Evolutionary conservation across 768 basidiomycete species (phyloP).

Genomic region (Asterophora lycoperdoides): DNA sequence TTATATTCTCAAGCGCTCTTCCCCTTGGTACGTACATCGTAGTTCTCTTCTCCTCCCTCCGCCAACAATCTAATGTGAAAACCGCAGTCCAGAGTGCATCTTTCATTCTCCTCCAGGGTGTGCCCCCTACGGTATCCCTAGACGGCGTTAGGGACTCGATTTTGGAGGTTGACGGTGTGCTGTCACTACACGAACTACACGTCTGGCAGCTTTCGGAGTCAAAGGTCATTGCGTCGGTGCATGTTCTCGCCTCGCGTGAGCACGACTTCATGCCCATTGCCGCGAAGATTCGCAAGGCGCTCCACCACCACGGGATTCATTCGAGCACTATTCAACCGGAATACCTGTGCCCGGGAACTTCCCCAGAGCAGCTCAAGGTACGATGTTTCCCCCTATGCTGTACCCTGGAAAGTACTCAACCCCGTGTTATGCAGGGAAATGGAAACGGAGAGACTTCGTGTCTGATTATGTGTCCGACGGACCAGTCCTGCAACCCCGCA

Average conservation of each 20-base stretch:
- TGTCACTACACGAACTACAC: conserved; percentile 89
- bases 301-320: conserved; percentile 93
- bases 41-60: neutral
- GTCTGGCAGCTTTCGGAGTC: conserved; percentile 97
- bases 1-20: conserved; percentile 94
- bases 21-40: conserved; percentile 63
- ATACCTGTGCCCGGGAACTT: conserved; percentile 42
- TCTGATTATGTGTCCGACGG: conserved; percentile 67
- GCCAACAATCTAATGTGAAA: neutral
- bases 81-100: conserved; percentile 77
- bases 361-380: conserved; percentile 48
- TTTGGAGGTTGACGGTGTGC: conserved; percentile 75
- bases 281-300: conserved; percentile 71
- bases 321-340: conserved; percentile 94
- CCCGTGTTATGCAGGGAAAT: conserved; percentile 29
- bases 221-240: conserved; percentile 93
- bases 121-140: conserved; percentile 83
- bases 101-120: conserved; percentile 92
- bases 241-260: conserved; percentile 78
- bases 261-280: conserved; percentile 92
- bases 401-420: conserved; percentile 4
- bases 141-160: conserved; percentile 87
- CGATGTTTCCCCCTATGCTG: neutral
- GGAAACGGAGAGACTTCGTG: conserved; percentile 51
- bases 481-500: conserved; percentile 59